Conservation (phyloP, 1,284 basidiomycete species). For the Ceratobasidium sp. region DNA sequence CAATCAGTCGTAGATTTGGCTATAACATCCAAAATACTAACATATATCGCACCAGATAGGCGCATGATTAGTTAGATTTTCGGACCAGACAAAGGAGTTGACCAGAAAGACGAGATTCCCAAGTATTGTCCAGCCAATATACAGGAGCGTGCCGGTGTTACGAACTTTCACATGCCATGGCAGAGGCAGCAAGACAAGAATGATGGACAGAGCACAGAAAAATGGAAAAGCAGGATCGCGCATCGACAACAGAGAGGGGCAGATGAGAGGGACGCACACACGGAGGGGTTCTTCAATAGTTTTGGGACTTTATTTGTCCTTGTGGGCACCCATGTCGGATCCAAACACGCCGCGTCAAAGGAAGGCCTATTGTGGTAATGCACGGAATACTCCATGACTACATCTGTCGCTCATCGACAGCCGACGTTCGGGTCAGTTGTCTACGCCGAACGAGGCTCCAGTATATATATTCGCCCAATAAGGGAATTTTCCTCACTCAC, state of each 20-base stretch:
- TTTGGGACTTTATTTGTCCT: no score
- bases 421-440: no score
- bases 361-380: no score
- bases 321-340: no score
- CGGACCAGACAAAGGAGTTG: slow-evolving; percentile 75
- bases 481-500: no score
- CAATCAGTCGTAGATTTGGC: background rate
- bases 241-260: background rate
- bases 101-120: slow-evolving; percentile 65
- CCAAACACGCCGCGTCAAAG: no score
- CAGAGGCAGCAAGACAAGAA: slow-evolving; percentile 63
- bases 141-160: slow-evolving; percentile 72
- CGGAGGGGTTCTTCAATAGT: no score
- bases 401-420: no score
- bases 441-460: no score
- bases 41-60: slow-evolving; percentile 83
- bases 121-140: slow-evolving; percentile 69
- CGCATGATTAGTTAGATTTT: slow-evolving; percentile 64
- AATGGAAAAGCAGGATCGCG: slow-evolving; percentile 42
- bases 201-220: slow-evolving; percentile 63
- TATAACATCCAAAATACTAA: slow-evolving; percentile 52
- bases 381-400: no score
- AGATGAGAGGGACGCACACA: no score
- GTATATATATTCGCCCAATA: no score
- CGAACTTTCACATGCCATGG: slow-evolving; percentile 70